Evolutionary conservation across 345 rosid species (phyloP), one percentile per base, ranked within the genome.

Genomic region (Turritis glabra): DNA sequence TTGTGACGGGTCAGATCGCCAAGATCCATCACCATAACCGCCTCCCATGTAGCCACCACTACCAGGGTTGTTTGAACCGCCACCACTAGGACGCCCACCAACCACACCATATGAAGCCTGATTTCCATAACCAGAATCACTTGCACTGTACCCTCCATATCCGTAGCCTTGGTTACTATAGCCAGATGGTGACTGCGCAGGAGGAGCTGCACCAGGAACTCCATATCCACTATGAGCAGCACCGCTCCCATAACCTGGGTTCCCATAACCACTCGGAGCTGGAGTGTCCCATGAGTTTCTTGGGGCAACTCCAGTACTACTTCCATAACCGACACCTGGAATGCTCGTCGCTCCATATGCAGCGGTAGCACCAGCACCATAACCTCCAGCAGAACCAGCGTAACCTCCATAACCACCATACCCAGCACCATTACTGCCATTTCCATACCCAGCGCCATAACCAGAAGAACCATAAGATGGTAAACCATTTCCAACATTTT

Each of bases 381-480:
- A 85, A 19, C 91, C 93, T 73, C 85, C 77, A 77, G 78, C 82
- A 46, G 85, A 75, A 50, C 78, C 87, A n/a, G 84, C 83, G 72
- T 89, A 86, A 23, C 85, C 84, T 2, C 91, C 96, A 81, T 89
- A 91, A 40, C 92, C 84, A 48, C 92, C 86, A 74, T 87, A 89
- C 30, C 96, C 92, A 64, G 84, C 84, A 67, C 90, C 87, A 69
- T 80, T 89, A 76, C 53, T 85, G 44, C 88, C 87, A 84, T 89
- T 89, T 11, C 97, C 97, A 79, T 89, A 93, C 43, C 94, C 92
- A 50, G 87, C 67, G 23, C 78, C 76, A 70, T 87, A 91, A 18
- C 94, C 94, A 46, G 94, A 82, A 27, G 96, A 84, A 52, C 96
- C 96, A 76, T 89, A 93, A 62, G 96, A 82, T 32, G 89, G 85